phyloP scores from a whole-genome alignment of 2,329 filamentous ascomycete genomes.

The Sordariomycetes sp. region DNA sequence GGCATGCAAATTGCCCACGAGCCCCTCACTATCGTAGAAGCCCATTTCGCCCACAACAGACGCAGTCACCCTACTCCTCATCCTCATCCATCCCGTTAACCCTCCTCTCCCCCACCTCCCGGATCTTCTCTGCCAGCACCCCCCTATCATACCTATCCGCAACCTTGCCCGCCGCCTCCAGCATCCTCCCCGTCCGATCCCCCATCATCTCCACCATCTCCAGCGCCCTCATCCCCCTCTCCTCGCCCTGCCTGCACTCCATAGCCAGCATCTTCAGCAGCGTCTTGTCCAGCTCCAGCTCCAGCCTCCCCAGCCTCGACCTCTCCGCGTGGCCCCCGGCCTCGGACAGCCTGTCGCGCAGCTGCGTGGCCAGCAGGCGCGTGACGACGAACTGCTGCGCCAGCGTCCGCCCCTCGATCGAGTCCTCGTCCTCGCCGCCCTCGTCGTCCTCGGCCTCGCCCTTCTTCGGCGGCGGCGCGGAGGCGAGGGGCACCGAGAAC shows the following conservation, averaged over 20 bases:
- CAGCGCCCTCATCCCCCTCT: constrained; percentile 86
- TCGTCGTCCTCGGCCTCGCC: constrained; percentile 19
- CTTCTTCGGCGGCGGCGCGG: constrained; percentile 28
- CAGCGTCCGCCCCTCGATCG: constrained; percentile 41
- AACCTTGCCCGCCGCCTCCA: constrained; percentile 84
- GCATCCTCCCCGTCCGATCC: constrained; percentile 77
- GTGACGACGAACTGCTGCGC: constrained; percentile 76
- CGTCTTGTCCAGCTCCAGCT: constrained; percentile 82
- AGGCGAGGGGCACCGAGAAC: constrained; percentile 72
- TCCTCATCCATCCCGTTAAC: constrained; percentile 46
- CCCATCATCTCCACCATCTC: constrained; percentile 82
- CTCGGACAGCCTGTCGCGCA: constrained; percentile 54
- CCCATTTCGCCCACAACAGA: neutral
- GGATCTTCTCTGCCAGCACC: constrained; percentile 82
- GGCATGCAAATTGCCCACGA: no score
- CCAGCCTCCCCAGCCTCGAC: constrained; percentile 55
- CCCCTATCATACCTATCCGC: constrained; percentile 73
- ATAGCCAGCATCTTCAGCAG: constrained; percentile 77
- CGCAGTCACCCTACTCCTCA: constrained; percentile 27
- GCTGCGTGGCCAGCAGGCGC: constrained; percentile 60
- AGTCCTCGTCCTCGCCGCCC: constrained; percentile 20
- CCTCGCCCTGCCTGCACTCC: constrained; percentile 88
- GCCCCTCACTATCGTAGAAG: no score
- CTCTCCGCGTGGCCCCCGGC: constrained; percentile 43
- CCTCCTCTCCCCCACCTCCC: constrained; percentile 66